Conservation (phyloP, 75 land plant genomes). For the Selaginella tamariscina region DNA sequence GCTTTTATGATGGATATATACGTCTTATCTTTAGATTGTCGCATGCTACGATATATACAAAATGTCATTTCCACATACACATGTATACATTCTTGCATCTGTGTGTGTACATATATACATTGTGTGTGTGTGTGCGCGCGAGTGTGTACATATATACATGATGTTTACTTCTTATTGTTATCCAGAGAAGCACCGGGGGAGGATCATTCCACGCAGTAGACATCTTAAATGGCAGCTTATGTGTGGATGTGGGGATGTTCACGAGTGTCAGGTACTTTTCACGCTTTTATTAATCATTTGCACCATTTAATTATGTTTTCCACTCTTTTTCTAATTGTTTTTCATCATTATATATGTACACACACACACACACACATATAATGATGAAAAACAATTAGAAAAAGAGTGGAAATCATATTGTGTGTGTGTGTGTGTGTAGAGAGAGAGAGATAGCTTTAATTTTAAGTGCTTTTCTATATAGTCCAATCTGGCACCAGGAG, state of each 20-base stretch:
- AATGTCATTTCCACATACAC: background rate
- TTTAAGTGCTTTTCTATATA: background rate
- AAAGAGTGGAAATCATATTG: no score
- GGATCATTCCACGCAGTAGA: constrained; percentile 43
- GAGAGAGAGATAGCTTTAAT: no score
- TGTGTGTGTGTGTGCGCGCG: no score
- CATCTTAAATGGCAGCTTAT: constrained; percentile 20
- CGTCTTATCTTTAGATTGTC: no score
- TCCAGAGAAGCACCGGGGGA: constrained; percentile 60
- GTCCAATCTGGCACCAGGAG: background rate
- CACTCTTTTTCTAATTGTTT: background rate
- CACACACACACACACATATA: no score
- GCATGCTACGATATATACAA: background rate
- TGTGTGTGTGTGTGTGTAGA: no score
- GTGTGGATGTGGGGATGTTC: constrained; percentile 45
- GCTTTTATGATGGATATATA: no score
- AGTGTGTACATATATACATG: no score
- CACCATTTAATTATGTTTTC: background rate
- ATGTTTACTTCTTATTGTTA: background rate
- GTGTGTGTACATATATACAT: no score
- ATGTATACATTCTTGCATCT: no score
- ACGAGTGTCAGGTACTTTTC: constrained; percentile 35
- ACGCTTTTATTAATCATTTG: background rate
- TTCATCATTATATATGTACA: background rate
- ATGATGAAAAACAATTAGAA: no score